These are phyloP conservation scores for Claviceps spartinae DNA, from an alignment of 2,329 filamentous ascomycete species.

Conservation along the genomic window DNA sequence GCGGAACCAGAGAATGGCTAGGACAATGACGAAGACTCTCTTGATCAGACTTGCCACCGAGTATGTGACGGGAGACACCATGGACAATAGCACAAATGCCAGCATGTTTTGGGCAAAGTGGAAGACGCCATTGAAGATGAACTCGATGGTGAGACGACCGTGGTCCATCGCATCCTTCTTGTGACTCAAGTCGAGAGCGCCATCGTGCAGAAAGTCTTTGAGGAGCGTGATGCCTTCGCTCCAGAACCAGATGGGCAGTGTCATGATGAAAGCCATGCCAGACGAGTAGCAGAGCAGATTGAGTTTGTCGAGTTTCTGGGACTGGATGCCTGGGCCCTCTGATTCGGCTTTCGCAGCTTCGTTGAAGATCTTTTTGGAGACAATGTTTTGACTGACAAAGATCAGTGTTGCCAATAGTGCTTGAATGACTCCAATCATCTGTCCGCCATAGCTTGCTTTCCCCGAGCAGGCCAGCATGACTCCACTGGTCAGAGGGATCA, in stretches of 20 bases:
- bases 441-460: constrained; percentile 61
- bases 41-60: constrained; percentile 94
- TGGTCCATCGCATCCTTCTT: constrained; percentile 59
- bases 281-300: constrained; percentile 97
- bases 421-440: constrained; percentile 79
- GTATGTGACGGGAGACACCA: constrained; percentile 93
- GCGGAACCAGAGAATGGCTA: constrained; percentile 93
- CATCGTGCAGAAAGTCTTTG: constrained; percentile 66
- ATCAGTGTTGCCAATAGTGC: constrained; percentile 83
- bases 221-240: constrained; percentile 71
- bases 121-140: constrained; percentile 91
- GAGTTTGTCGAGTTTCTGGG: constrained; percentile 84
- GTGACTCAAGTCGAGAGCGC: constrained; percentile 50
- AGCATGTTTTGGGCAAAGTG: constrained; percentile 96
- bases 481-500: constrained; percentile 84
- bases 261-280: constrained; percentile 78
- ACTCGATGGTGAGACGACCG: constrained; percentile 65
- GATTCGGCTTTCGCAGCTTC: constrained; percentile 76
- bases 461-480: constrained; percentile 94
- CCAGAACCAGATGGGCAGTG: constrained; percentile 85
- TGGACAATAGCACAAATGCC: constrained; percentile 80
- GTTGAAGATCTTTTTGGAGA: constrained; percentile 95
- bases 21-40: constrained; percentile 89
- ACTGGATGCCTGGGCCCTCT: constrained; percentile 47
- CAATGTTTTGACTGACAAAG: constrained; percentile 97